These are phyloP conservation scores for Candida khao-thaluensis DNA, from an alignment of 805 yeast genomes.

Conservation along the genomic window DNA sequence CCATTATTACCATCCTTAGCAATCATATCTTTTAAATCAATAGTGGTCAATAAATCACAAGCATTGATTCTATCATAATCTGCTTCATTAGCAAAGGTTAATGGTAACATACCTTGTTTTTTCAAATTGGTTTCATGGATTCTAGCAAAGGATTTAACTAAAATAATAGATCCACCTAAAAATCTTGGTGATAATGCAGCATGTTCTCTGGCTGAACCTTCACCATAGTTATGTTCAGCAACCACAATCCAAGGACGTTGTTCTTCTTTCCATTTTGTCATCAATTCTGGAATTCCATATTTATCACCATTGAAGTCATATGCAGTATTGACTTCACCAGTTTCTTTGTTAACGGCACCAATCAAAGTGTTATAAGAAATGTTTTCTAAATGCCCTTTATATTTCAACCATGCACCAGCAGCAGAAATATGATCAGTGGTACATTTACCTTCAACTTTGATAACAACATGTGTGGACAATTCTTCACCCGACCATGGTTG, in stretches of 20 bases:
- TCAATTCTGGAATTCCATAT: conserved; percentile 88
- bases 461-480: conserved; percentile 66
- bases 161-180: conserved; percentile 84
- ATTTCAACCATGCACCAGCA: conserved; percentile 98
- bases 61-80: conserved; percentile 82
- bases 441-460: conserved; percentile 97
- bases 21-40: conserved; percentile 72
- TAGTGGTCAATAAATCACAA: conserved; percentile 76
- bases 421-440: conserved; percentile 98
- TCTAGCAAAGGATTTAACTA: conserved; percentile 95
- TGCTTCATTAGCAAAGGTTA: conserved; percentile 84
- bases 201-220: conserved; percentile 98
- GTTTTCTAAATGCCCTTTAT: conserved; percentile 96
- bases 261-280: conserved; percentile 93
- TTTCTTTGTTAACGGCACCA: conserved; percentile 96
- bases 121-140: conserved; percentile 97
- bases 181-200: conserved; percentile 96
- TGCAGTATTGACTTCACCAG: conserved; percentile 91
- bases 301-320: conserved; percentile 79
- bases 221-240: conserved; percentile 98
- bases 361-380: conserved; percentile 92
- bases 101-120: conserved; percentile 96
- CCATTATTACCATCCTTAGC: conserved; percentile 85
- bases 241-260: conserved; percentile 87
- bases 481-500: conserved; percentile 85